A percentile compares a stretch with the other conserved stretches of the same genome.
These are phyloP conservation scores for Rhodamnia rubescens DNA, from an alignment of 345 rosid species.

Conservation along the genomic window DNA sequence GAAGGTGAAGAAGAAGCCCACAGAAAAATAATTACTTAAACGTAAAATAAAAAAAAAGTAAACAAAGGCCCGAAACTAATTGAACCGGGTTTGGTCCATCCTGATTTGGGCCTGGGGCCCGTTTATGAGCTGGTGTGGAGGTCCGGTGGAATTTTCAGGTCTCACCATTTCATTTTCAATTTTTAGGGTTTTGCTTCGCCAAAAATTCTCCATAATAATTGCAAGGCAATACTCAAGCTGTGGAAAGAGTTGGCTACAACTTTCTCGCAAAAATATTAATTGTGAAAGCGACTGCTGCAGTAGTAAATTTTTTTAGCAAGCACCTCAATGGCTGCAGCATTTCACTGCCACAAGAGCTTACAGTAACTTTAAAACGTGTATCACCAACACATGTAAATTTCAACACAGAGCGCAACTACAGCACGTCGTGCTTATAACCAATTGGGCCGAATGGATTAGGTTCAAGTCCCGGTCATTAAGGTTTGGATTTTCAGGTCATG, in stretches of 20 bases:
- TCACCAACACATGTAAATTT: too few relatives aligned
- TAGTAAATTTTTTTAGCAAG: not conserved
- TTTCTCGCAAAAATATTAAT: not conserved
- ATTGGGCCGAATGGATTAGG: too few relatives aligned
- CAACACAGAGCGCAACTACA: too few relatives aligned
- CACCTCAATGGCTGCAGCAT: not conserved
- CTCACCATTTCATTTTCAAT: too few relatives aligned
- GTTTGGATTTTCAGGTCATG: too few relatives aligned
- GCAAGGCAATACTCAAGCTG: not conserved
- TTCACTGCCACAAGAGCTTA: accelerated
- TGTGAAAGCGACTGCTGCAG: too few relatives aligned
- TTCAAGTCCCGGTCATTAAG: too few relatives aligned
- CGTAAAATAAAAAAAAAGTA: not conserved
- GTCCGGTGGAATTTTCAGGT: not conserved
- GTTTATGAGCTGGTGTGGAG: not conserved
- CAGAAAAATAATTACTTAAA: not conserved
- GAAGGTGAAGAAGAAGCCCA: not conserved
- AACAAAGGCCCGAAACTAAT: not conserved
- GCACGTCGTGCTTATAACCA: too few relatives aligned
- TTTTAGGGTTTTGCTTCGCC: too few relatives aligned
- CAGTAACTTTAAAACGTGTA: not conserved
- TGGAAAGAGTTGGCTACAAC: not conserved
- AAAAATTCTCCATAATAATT: not conserved
- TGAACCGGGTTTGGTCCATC: not conserved
- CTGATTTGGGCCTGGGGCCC: not conserved